Evolutionary conservation across 2,329 filamentous ascomycete species (phyloP).

Genomic region (Coniochaeta sp.): DNA sequence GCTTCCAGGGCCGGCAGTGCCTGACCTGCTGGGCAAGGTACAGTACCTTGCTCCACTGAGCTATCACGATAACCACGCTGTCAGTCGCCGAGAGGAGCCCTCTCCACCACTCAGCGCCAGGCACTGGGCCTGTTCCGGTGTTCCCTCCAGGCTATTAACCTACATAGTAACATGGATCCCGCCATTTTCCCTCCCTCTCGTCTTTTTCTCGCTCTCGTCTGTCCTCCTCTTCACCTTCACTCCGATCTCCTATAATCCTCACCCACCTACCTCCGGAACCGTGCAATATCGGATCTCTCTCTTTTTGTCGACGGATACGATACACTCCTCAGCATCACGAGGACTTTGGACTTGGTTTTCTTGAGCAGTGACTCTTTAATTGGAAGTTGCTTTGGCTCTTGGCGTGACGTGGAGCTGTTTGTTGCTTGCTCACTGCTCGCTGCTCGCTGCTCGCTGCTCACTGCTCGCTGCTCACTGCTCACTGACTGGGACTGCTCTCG

Average conservation of each 20-base stretch:
- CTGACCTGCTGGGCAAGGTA: background rate
- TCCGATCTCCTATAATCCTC: background rate
- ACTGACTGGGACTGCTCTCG: no score
- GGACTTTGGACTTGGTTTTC: background rate
- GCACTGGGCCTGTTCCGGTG: background rate
- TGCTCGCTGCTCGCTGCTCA: background rate
- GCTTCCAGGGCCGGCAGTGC: background rate
- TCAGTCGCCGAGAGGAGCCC: background rate
- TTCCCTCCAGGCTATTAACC: background rate
- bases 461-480: background rate
- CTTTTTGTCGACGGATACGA: background rate
- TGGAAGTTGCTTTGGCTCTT: slow-evolving; percentile 5
- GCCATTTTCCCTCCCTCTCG: background rate
- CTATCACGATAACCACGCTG: background rate
- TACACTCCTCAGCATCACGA: background rate
- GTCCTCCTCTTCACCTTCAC: background rate
- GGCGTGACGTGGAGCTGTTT: background rate
- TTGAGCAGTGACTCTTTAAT: slow-evolving; percentile 8
- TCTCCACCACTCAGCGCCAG: background rate
- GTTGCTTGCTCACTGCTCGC: background rate
- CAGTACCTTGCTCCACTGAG: background rate
- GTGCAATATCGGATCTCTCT: background rate
- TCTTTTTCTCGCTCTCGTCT: background rate
- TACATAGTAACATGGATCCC: background rate
- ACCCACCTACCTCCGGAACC: background rate